Evolutionary conservation across 805 yeast genomes (phyloP), one percentile per base, ranked within the genome.

Genomic region (Hanseniaspora guilliermondii): DNA sequence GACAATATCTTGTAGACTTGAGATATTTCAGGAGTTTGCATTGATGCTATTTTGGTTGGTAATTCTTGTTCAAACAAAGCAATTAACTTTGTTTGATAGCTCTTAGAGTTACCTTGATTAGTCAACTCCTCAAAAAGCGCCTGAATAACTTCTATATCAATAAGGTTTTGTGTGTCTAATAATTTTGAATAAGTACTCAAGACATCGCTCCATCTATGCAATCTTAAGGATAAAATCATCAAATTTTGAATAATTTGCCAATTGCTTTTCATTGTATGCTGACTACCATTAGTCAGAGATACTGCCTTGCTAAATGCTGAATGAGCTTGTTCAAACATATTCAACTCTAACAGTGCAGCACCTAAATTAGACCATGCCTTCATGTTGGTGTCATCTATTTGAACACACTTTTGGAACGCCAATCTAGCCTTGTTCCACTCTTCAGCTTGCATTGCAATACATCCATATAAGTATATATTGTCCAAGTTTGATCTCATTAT

Each of bases 221-320:
- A 70, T 63, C 82, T 85, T 27, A 82, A 81, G 0, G 97, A 94
- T 22, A 91, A 91, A 30, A 80, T 72, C 63, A 87, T 70, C 62
- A 80, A 87, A 65, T 93, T 93, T 61, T 87, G 93, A 85, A 91
- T 89, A 35, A 93, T 80, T 61, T 85, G 79, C 96, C 97, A 86
- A 49, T 89, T 85, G 53, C 77, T 78, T 60, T 78, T 80, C 25
- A 80, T 78, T 47, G 80, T 82, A 37, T 87, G 83, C 40, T 83
- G 71, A 21, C 86, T 75, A 0, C 97, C 96, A 58, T 80, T 80
- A 62, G 84, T 82, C 60, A 91, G 72, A 1, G 98, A 52, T 19
- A 86, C 75, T 0, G 97, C 96, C 58, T 80, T 80, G 62, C 83
- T 80, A 60, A 91, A 72, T 1, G 98, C 96, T 58, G 78, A 80